phyloP scores from a whole-genome alignment of 1,284 basidiomycete species.

The Tilletia indica region DNA sequence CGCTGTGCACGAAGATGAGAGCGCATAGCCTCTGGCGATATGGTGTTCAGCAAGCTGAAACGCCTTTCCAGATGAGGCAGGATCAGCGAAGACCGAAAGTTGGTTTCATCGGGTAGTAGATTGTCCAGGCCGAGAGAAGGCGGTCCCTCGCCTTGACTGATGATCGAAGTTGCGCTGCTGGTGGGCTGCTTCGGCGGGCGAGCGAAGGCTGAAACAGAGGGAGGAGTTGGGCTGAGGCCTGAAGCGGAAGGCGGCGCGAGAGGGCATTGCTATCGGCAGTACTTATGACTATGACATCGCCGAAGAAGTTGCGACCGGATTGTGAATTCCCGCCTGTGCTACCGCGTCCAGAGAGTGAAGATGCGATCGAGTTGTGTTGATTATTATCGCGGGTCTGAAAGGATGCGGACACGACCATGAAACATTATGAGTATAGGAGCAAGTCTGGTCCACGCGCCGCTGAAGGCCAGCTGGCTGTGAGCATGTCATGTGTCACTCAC shows the following conservation, averaged over 20 bases:
- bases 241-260: not conserved
- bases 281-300: conserved; percentile 15
- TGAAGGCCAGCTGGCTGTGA: not conserved
- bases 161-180: conserved; percentile 16
- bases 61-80: conserved; percentile 49
- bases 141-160: not conserved
- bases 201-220: not conserved
- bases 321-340: not conserved
- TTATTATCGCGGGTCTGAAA: not conserved
- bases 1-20: conserved; percentile 45
- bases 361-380: not conserved
- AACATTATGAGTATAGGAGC: not conserved
- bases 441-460: not conserved
- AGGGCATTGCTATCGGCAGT: conserved; percentile 4
- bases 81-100: conserved; percentile 43
- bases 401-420: no score
- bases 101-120: not conserved
- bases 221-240: conserved; percentile 1
- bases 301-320: not conserved
- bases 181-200: not conserved
- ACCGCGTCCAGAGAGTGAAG: not conserved
- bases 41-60: conserved; percentile 45
- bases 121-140: not conserved
- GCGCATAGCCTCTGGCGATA: conserved; percentile 50
- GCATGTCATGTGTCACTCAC: not conserved